These are phyloP conservation scores for Neoboletus brunneissimus DNA, from an alignment of 768 basidiomycete species.

Conservation along the genomic window DNA sequence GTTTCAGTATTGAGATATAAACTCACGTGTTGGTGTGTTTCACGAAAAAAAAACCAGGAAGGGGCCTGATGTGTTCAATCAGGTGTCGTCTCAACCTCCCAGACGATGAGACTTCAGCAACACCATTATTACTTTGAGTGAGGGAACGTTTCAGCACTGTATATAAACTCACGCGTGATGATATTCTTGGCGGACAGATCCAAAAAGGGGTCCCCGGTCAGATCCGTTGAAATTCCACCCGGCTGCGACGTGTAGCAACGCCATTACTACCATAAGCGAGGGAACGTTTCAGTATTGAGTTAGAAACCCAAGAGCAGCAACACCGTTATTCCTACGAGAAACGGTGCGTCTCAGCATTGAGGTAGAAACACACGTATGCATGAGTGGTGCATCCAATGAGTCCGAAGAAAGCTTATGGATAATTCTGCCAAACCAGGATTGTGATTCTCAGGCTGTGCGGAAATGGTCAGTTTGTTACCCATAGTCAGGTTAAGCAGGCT, in stretches of 20 bases:
- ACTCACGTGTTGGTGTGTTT: constrained; percentile 35
- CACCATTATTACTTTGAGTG: neutral
- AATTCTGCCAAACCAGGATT: constrained; percentile 18
- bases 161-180: no score
- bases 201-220: neutral
- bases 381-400: constrained; percentile 27
- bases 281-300: neutral
- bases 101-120: neutral
- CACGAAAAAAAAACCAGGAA: neutral
- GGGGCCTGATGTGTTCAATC: neutral
- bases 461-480: neutral
- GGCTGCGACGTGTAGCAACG: constrained; percentile 39
- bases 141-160: neutral
- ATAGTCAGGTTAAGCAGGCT: neutral
- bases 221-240: neutral
- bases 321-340: neutral
- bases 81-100: neutral
- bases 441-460: constrained; percentile 28
- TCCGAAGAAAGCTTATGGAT: constrained; percentile 26
- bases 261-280: constrained; percentile 32
- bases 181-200: neutral
- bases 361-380: neutral
- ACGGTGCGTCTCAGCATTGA: neutral
- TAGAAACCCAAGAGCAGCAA: constrained; percentile 21
- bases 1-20: neutral